Base-by-base conservation (phyloP, 2,329 filamentous ascomycete genomes). In the Botrytis porri region DNA sequence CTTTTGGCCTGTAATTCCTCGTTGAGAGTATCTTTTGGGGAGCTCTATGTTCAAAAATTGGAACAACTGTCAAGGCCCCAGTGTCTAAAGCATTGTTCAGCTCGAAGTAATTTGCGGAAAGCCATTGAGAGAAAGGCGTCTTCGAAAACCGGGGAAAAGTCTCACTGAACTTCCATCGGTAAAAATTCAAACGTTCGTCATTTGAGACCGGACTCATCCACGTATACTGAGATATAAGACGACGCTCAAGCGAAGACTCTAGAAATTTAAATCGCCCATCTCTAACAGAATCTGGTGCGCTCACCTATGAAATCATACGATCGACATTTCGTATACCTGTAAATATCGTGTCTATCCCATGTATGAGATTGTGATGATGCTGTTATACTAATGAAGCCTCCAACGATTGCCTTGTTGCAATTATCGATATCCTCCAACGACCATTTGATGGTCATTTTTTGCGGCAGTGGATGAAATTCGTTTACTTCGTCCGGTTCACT, bases 361-460 rank as follows among this genome's bases (percentile, higher is more conserved):
- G 18, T 22, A 12, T 8, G 39, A 32, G 39, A 32, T 32, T 29
- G n/a, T 18, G n/a, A 9, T 25, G 2, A 45, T 45, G 61, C 16
- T 45, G 25, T 32, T 32, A 64, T 45, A 22, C 12, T 43, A 10
- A 45, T 20, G 32, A 45, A 43, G 16, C n/a, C 61, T 64, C 10
- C 32, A 66, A 54, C 45, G 39, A 66, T 20, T 9, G 64, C 64
- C 12, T n/a, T 29, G 10, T 18, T 16, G 25, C 43, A 66, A 35
- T 20, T 10, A 54, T 37, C 6, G 16, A 66, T 66, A n/a, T 66
- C 45, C 6, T 66, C 32, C 29, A 66, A 37, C 20, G 29, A 25
- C 45, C 64, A 66, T 37, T 14, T 66, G 25, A n/a, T n/a, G 16
- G 35, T 45, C n/a, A 66, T 66, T 14, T 66, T 66, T 54, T n/a